Evolutionary conservation across 2,329 filamentous ascomycete genomes (phyloP).

Genomic region (Periglandula ipomoeae): DNA sequence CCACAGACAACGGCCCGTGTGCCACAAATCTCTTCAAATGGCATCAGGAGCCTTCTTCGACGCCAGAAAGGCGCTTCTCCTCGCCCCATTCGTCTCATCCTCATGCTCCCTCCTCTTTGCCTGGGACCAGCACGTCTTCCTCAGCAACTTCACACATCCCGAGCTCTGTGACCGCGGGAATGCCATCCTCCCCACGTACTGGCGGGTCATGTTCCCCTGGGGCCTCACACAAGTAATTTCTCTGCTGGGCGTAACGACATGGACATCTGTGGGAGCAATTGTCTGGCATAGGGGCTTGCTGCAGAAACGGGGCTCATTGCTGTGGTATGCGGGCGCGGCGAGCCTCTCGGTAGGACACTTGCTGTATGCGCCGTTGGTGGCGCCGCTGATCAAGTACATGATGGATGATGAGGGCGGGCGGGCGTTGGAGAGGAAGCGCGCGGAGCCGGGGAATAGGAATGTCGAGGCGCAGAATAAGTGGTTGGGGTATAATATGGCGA

Average conservation of each 20-base stretch:
- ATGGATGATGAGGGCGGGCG: constrained; percentile 16
- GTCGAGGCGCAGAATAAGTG: constrained; percentile 22
- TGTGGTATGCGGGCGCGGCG: constrained; percentile 25
- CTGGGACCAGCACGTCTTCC: constrained; percentile 34
- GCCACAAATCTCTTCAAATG: constrained; percentile 17
- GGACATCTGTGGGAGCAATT: constrained; percentile 18
- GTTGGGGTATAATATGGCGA: constrained; percentile 21
- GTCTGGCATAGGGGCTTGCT: constrained; percentile 16
- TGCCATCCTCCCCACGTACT: constrained; percentile 33
- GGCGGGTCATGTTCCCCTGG: constrained; percentile 28
- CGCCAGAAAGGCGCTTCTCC: constrained; percentile 27
- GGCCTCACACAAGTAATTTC: constrained; percentile 24
- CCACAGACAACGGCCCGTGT: not conserved
- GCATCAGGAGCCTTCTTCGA: constrained; percentile 29
- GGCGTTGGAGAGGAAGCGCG: constrained; percentile 8
- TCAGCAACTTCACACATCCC: constrained; percentile 25
- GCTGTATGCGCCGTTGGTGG: constrained; percentile 23
- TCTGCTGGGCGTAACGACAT: constrained; percentile 25
- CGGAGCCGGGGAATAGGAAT: constrained; percentile 14
- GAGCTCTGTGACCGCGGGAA: constrained; percentile 22
- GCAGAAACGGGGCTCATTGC: constrained; percentile 14
- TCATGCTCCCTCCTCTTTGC: constrained; percentile 37
- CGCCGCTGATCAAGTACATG: constrained; percentile 21
- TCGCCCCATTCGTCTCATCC: constrained; percentile 37
- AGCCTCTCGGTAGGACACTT: constrained; percentile 23